Evolutionary conservation across 345 rosid species (phyloP).

Genomic region (Eucalyptus cloeziana): DNA sequence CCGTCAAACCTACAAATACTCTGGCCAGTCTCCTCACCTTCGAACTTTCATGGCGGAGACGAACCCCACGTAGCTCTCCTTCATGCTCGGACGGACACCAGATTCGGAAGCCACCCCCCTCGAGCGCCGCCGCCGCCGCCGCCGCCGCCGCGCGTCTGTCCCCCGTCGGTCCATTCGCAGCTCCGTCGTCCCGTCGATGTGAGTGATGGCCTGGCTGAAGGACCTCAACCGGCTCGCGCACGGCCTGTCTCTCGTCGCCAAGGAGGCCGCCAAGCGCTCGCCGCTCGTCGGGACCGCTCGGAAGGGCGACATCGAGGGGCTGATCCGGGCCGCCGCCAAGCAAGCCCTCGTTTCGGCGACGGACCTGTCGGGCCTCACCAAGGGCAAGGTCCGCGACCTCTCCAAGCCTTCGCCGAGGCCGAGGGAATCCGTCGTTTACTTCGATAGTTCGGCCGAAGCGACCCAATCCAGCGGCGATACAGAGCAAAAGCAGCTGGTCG

Average conservation of each 20-base stretch:
- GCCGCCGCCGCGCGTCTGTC: neutral
- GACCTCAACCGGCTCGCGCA: conserved; percentile 43
- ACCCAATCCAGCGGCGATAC: neutral
- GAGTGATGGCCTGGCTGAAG: conserved; percentile 13
- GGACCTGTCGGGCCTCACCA: conserved; percentile 73
- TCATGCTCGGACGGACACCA: neutral
- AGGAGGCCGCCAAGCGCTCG: conserved; percentile 58
- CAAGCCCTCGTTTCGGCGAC: conserved; percentile 60
- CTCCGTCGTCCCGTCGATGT: neutral
- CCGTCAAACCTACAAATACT: neutral
- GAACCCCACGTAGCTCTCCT: neutral
- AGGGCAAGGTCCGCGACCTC: conserved; percentile 47
- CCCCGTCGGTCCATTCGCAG: neutral
- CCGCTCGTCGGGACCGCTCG: conserved; percentile 21
- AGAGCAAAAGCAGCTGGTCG: neutral
- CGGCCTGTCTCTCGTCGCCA: conserved; percentile 69
- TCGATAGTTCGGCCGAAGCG: neutral
- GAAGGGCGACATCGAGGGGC: conserved; percentile 43
- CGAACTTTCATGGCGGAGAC: conserved; percentile 2
- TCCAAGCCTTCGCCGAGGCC: conserved; percentile 32
- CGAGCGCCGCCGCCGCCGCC: neutral
- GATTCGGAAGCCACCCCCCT: neutral
- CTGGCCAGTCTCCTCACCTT: neutral
- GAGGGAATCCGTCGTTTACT: conserved; percentile 56
- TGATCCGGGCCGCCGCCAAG: conserved; percentile 45